A percentile compares a stretch with the other conserved stretches of the same genome.
phyloP scores from a whole-genome alignment of 768 basidiomycete species.

The Lactarius pseudohatsudake region DNA sequence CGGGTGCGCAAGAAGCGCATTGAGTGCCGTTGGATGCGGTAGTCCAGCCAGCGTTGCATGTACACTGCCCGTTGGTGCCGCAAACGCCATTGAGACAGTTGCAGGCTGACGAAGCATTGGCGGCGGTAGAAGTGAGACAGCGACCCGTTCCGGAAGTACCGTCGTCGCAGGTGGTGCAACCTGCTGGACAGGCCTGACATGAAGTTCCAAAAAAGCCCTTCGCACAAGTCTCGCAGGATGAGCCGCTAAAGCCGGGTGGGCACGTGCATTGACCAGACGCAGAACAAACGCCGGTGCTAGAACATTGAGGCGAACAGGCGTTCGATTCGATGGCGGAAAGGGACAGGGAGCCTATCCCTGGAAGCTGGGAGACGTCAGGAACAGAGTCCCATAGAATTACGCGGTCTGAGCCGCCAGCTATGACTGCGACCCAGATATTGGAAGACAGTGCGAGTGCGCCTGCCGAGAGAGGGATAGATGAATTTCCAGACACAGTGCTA shows the following conservation, averaged over 20 bases:
- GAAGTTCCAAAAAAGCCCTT: conserved; percentile 71
- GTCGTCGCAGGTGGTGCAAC: conserved; percentile 72
- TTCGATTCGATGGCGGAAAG: conserved; percentile 72
- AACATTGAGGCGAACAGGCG: conserved; percentile 73
- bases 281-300: conserved; percentile 71
- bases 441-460: conserved; percentile 67
- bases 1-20: conserved; percentile 70
- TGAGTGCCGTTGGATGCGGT: conserved; percentile 68
- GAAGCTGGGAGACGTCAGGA: conserved; percentile 71
- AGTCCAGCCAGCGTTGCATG: conserved; percentile 77
- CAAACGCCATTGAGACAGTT: conserved; percentile 85
- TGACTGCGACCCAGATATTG: conserved; percentile 67
- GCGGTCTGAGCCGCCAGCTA: conserved; percentile 52
- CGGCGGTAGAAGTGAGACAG: conserved; percentile 55
- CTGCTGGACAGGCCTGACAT: conserved; percentile 68
- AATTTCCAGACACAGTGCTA: conserved; percentile 43
- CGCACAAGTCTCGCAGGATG: conserved; percentile 77
- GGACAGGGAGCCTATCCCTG: conserved; percentile 50
- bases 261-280: conserved; percentile 71
- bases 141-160: conserved; percentile 76
- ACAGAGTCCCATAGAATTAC: conserved; percentile 78
- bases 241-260: conserved; percentile 69
- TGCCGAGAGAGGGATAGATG: conserved; percentile 44
- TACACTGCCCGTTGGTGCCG: conserved; percentile 63
- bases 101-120: conserved; percentile 62